phyloP scores from a whole-genome alignment of 768 basidiomycete species.

The Coprinellus micaceus region DNA sequence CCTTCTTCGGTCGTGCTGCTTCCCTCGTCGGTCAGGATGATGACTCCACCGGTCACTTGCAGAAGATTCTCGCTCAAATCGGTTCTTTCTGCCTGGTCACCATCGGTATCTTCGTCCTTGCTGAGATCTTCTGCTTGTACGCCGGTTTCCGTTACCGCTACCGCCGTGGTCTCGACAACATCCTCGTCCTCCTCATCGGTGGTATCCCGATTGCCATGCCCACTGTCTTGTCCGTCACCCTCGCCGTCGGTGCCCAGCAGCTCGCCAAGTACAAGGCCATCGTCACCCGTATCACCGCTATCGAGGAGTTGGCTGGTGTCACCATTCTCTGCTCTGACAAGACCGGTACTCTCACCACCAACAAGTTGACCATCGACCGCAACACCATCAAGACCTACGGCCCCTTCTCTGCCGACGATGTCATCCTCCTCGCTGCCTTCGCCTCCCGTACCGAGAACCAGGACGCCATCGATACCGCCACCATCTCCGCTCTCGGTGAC shows the following conservation, averaged over 20 bases:
- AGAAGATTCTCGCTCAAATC: constrained; percentile 97
- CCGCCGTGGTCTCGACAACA: constrained; percentile 94
- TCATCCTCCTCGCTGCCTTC: constrained; percentile 91
- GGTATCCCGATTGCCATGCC: constrained; percentile 99
- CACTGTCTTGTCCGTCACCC: constrained; percentile 95
- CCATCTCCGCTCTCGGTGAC: constrained; percentile 77
- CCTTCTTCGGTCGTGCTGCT: constrained; percentile 98
- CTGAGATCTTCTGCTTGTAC: constrained; percentile 93
- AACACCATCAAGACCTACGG: constrained; percentile 89
- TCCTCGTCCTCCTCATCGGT: constrained; percentile 98
- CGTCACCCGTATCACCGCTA: constrained; percentile 98
- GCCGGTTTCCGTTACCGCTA: constrained; percentile 88
- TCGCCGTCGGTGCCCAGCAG: constrained; percentile 97
- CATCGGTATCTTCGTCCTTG: constrained; percentile 93
- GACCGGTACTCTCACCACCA: constrained; percentile 97
- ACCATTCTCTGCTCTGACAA: constrained; percentile 99
- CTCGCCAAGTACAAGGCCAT: constrained; percentile 99
- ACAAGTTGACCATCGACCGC: constrained; percentile 97
- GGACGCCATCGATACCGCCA: constrained; percentile 92
- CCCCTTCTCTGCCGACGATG: constrained; percentile 82
- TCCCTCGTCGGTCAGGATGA: constrained; percentile 97
- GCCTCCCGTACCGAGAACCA: constrained; percentile 98
- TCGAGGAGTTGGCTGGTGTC: constrained; percentile 96
- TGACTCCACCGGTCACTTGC: constrained; percentile 96
- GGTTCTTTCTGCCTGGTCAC: constrained; percentile 95